Percentiles rank a stretch among this genome's conserved stretches.
Evolutionary conservation across 164 flowering plant genomes (phyloP).

Genomic region (Dillenia suffruticosa): DNA sequence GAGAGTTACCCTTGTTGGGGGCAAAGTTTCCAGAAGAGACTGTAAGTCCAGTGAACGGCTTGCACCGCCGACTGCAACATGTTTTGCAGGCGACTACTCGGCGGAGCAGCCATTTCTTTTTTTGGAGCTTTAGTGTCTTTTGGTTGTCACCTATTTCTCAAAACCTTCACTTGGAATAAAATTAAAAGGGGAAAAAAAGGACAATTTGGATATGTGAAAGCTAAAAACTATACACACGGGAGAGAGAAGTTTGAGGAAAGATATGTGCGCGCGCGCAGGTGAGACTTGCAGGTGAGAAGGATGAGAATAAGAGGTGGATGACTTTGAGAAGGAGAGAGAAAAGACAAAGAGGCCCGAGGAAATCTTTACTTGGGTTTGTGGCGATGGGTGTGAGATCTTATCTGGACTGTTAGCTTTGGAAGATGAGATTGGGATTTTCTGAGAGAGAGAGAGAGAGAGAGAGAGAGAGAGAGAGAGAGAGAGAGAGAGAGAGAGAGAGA

Average conservation of each 20-base stretch:
- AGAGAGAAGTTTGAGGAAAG: constrained; percentile 2
- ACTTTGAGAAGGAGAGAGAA: not conserved
- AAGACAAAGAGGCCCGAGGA: not conserved
- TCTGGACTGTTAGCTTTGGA: constrained; percentile 19
- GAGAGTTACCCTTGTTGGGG: constrained; percentile 77
- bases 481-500: constrained; percentile 3
- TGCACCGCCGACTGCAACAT: constrained; percentile 84
- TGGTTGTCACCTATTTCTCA: not conserved
- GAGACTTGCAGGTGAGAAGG: constrained; percentile 7
- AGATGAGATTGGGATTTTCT: not conserved
- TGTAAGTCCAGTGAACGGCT: constrained; percentile 81
- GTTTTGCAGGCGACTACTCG: constrained; percentile 40
- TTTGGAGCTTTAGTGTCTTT: not conserved
- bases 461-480: not conserved
- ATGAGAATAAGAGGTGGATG: constrained; percentile 1
- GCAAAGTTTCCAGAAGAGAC: constrained; percentile 83
- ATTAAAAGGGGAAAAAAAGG: not conserved
- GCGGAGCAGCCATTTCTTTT: constrained; percentile 31
- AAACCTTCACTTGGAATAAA: not conserved
- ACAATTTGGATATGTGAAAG: not conserved
- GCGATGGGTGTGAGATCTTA: not conserved
- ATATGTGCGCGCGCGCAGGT: not conserved
- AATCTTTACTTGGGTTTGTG: constrained; percentile 2
- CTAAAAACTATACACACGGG: not conserved
- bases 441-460: constrained; percentile 1